Evolutionary conservation across 176 grass and related monocot genomes (phyloP), one percentile per base, ranked within the genome.

Genomic region (Oryza australiensis): DNA sequence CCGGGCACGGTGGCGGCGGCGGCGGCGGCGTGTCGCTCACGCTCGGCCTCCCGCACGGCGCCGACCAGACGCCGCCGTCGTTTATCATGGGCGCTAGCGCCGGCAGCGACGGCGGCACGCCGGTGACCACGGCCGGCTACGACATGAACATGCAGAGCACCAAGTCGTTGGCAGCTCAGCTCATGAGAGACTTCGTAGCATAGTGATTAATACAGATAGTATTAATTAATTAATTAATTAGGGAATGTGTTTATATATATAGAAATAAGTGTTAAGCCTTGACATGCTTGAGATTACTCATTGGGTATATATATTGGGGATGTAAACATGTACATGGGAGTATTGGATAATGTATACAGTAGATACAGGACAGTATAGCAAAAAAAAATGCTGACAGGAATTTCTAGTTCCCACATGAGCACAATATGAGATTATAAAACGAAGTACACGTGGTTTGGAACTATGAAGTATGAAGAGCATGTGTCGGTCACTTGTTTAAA

Each of bases 21-120:
- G 88, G 89, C 12, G 85, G 91, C 0, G 91, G 91, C 1, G 89
- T 97, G 16, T 97, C 94, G 14, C 86, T 97, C 49, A 97, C 91
- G 7, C 91, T 97, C 26, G 94, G 91, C 46, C 91, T 97, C 20
- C 94, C 89, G 24, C 91, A 86, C 80, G 86, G 79, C 15, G 84
- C 90, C 40, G 72, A 93, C 12, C 87, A 89, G 30, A 87, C 92
- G 11, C 49, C 49, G 18, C 74, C 88, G 10, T 85, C 83, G 42
- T 86, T 86, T 63, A 62, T 87, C 68, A 88, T 87, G 76, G 68
- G 87, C 80, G 29, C 24, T 64, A 83, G 59, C 20, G 68, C 80
- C 66, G 72, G 64, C 72, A 48, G 81, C 34, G 85, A 88, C 32
- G 76, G 80, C 68, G 83, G 67, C 69, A 29, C 77, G 29, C 34